Percentiles rank a stretch among this genome's conserved stretches.
Conservation (phyloP, 495 filamentous ascomycete species). For the Penicillium bialowiezense region DNA sequence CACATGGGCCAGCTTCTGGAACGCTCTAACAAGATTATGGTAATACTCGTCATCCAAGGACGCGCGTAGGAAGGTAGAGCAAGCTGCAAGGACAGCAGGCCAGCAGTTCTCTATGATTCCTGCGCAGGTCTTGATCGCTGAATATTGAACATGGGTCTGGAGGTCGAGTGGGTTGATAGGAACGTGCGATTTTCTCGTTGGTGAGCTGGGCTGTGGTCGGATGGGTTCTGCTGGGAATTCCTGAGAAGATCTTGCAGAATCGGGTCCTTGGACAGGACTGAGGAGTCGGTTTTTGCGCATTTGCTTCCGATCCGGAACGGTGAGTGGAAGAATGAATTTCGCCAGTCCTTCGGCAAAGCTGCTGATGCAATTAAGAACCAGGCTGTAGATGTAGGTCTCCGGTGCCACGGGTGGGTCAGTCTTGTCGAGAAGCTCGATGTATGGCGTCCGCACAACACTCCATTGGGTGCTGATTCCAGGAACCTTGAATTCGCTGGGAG, state of each 20-base stretch:
- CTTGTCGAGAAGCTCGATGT: conserved; percentile 94
- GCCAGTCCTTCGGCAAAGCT: conserved; percentile 87
- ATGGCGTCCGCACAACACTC: conserved; percentile 84
- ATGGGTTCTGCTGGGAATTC: conserved; percentile 37
- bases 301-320: conserved; percentile 59
- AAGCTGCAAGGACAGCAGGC: conserved; percentile 91
- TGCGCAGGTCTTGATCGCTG: conserved; percentile 70
- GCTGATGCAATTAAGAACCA: conserved; percentile 84
- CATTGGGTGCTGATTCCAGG: conserved; percentile 82
- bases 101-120: conserved; percentile 87
- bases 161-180: conserved; percentile 78
- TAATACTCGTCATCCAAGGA: conserved; percentile 93
- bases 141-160: conserved; percentile 64
- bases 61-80: conserved; percentile 91
- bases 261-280: conserved; percentile 33
- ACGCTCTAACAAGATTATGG: conserved; percentile 84
- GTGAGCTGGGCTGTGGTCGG: conserved; percentile 27
- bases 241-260: conserved; percentile 37
- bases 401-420: conserved; percentile 76
- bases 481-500: conserved; percentile 58
- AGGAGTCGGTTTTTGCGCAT: conserved; percentile 51
- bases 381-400: conserved; percentile 89
- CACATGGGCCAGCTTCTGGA: conserved; percentile 95
- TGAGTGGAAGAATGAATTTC: conserved; percentile 87
- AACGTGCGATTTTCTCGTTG: conserved; percentile 57